Evolutionary conservation across 148 eudicot species (phyloP), one percentile per base, ranked within the genome.

Genomic region (Rhododendron ovatum): DNA sequence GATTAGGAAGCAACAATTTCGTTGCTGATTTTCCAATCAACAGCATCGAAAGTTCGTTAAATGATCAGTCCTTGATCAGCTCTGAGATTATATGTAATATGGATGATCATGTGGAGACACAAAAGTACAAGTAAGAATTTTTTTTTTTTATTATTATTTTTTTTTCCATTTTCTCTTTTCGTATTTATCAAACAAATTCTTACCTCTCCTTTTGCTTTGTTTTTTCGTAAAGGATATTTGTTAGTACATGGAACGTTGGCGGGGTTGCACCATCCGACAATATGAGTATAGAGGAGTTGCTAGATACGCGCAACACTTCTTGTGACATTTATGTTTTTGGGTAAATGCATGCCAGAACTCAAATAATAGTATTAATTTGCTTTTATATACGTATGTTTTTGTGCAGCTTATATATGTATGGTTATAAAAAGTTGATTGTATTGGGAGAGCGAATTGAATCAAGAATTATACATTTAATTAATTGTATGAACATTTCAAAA

Each of bases 221-320:
- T 3, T 3, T 71, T 71, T 71, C 22, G 1, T 69, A 78, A 87
- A 91, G 93, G 74, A 50, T 91, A 37, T 87, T 87, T 83, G 90
- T 84, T 41, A 83, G 91, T 55, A 88, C 91, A n/a, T 91, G 93
- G 93, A 91, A 91, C 53, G 90, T 91, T 17, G 93, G 91, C 48
- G 93, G 93, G 43, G 77, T 86, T 71, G 43, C 84, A 80, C 93
- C 93, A 57, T 79, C 87, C 2, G 90, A 86, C 7, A 85, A 83
- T 75, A 79, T 89, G 82, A 87, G 83, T 55, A 82, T 89, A 24
- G 89, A 89, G 61, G 91, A 91, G 78, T 85, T 88, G 88, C 87
- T 91, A 45, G 77, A 88, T 39, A 81, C 88, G 39, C 2, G 41
- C 59, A 85, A 81, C 59, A 89, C 79, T 82, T 55, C 79, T 7